Evolutionary conservation across 805 yeast species (phyloP).

Genomic region (Ogataea degrootiae): DNA sequence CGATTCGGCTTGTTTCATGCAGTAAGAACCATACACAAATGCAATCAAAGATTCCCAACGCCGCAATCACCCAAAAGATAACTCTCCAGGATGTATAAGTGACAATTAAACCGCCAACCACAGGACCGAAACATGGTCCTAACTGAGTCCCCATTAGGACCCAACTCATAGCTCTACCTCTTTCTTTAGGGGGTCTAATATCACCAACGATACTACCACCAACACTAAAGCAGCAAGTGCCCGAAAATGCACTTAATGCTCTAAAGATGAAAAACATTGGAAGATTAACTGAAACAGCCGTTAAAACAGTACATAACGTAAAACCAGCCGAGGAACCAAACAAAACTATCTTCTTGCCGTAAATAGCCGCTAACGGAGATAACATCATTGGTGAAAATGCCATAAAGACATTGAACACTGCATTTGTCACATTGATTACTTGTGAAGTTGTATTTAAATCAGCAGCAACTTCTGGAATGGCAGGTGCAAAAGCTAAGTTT

Average conservation of each 20-base stretch:
- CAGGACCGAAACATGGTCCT: slow-evolving; percentile 52
- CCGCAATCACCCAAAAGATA: slow-evolving; percentile 46
- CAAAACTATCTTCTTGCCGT: slow-evolving; percentile 45
- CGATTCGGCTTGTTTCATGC: slow-evolving; percentile 40
- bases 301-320: slow-evolving; percentile 16
- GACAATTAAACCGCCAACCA: slow-evolving; percentile 48
- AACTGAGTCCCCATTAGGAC: slow-evolving; percentile 46
- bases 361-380: slow-evolving; percentile 47
- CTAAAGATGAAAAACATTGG: slow-evolving; percentile 53
- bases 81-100: slow-evolving; percentile 50
- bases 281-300: slow-evolving; percentile 44
- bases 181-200: slow-evolving; percentile 42
- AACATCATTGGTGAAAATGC: slow-evolving; percentile 47
- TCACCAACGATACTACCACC: slow-evolving; percentile 52
- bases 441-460: slow-evolving; percentile 42
- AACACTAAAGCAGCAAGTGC: slow-evolving; percentile 50
- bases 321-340: slow-evolving; percentile 35
- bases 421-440: slow-evolving; percentile 45
- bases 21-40: slow-evolving; percentile 34
- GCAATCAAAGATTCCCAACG: slow-evolving; percentile 34
- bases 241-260: slow-evolving; percentile 46
- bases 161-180: slow-evolving; percentile 50
- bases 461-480: slow-evolving; percentile 44
- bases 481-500: slow-evolving; percentile 45
- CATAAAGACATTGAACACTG: slow-evolving; percentile 47